Evolutionary conservation across 1,284 basidiomycete species (phyloP).

Genomic region (Athelia sp.): DNA sequence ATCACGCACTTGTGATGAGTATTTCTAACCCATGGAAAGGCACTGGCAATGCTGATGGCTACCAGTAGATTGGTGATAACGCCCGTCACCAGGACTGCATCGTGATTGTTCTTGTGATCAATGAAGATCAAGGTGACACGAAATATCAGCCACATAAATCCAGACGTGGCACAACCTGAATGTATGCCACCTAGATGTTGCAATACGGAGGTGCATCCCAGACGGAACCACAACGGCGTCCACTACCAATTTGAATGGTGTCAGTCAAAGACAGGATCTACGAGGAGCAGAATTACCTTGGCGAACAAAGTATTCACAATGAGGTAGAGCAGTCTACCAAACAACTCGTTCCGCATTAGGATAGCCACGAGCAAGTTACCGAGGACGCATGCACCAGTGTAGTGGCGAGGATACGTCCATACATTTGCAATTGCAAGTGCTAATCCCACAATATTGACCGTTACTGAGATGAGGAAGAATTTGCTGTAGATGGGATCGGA

Average conservation of each 20-base stretch:
- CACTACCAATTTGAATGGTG: constrained; percentile 35
- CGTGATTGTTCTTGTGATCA: constrained; percentile 39
- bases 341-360: constrained; percentile 53
- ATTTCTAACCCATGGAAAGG: constrained; percentile 71
- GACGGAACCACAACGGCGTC: constrained; percentile 65
- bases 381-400: constrained; percentile 56
- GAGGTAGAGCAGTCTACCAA: constrained; percentile 46
- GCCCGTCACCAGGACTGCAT: constrained; percentile 53
- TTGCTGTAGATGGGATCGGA: constrained; percentile 37
- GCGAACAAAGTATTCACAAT: constrained; percentile 51
- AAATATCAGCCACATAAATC: constrained; percentile 59
- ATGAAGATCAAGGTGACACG: constrained; percentile 54
- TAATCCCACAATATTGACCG: constrained; percentile 56
- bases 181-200: constrained; percentile 77
- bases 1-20: constrained; percentile 69
- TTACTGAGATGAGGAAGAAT: constrained; percentile 56
- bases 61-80: constrained; percentile 50
- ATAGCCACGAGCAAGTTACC: constrained; percentile 50
- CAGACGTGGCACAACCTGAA: constrained; percentile 65
- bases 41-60: constrained; percentile 51
- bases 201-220: constrained; percentile 61
- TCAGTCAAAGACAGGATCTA: not conserved
- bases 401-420: constrained; percentile 56
- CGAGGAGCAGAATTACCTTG: constrained; percentile 39
- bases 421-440: constrained; percentile 57